Percentiles rank a stretch among this genome's conserved stretches.
Conservation (phyloP, 2,329 filamentous ascomycete genomes). For the Ceratocystis lukuohia region DNA sequence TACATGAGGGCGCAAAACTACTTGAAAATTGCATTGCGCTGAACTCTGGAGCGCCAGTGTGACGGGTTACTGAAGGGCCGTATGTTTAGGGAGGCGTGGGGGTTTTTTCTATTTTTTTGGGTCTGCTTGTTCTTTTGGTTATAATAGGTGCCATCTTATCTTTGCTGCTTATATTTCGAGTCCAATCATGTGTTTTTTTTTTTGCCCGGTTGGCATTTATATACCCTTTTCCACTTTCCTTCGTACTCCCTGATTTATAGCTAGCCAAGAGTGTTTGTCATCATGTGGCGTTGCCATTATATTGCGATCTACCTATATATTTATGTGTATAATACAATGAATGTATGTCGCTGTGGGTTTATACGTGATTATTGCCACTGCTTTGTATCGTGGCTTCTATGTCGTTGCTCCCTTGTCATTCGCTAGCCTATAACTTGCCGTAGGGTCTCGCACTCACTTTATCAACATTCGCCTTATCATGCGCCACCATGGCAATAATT, state of each 20-base stretch:
- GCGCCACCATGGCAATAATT: conserved; percentile 46
- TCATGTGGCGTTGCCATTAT: not conserved
- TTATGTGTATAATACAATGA: no score
- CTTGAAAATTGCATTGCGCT: conserved; percentile 65
- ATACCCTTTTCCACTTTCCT: conserved; percentile 3
- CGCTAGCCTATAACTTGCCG: not conserved
- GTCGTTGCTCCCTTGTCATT: not conserved
- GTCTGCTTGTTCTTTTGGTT: not conserved
- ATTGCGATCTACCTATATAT: no score
- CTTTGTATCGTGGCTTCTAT: no score
- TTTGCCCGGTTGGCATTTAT: not conserved
- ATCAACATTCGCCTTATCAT: conserved; percentile 52
- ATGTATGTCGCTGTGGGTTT: no score
- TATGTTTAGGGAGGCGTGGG: not conserved
- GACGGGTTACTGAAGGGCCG: not conserved
- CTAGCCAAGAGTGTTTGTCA: not conserved
- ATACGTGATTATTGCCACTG: no score
- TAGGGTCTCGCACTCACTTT: conserved; percentile 23
- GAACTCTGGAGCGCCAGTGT: conserved; percentile 27
- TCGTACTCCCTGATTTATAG: not conserved
- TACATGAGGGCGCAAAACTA: conserved; percentile 73
- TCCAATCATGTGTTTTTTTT: not conserved
- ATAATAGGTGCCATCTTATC: not conserved
- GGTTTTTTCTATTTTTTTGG: not conserved
- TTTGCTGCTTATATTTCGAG: not conserved